phyloP scores from a whole-genome alignment of 371 early-diverging fungal genomes.

The Rhizopus sp. region DNA sequence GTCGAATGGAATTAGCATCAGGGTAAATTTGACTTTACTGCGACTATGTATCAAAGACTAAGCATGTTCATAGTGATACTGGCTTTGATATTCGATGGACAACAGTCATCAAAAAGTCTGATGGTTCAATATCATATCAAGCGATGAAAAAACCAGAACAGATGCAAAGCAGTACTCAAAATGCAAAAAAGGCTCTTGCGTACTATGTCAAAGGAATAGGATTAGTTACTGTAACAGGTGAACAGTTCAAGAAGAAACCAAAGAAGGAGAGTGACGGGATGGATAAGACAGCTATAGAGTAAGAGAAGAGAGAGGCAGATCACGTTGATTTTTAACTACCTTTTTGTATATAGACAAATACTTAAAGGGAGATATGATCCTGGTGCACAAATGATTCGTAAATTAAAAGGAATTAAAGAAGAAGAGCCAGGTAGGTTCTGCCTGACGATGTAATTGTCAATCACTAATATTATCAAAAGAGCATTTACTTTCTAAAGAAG shows the following conservation, averaged over 20 bases:
- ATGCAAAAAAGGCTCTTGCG: slow-evolving; percentile 18
- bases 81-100: slow-evolving; percentile 44
- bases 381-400: slow-evolving; percentile 46
- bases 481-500: no score
- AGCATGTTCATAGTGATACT: slow-evolving; percentile 22
- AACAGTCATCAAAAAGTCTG: slow-evolving; percentile 11
- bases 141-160: slow-evolving; percentile 12
- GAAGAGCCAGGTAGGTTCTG: slow-evolving; percentile 21
- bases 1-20: slow-evolving; percentile 48
- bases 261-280: slow-evolving; percentile 6
- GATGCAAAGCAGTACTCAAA: background rate
- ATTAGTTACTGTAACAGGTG: slow-evolving; percentile 29
- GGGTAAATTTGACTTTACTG: slow-evolving; percentile 26
- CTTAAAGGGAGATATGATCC: slow-evolving; percentile 37
- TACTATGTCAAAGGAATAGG: slow-evolving; percentile 35
- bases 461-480: no score
- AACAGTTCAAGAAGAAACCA: slow-evolving; percentile 12
- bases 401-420: slow-evolving; percentile 38
- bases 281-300: slow-evolving; percentile 14
- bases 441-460: no score
- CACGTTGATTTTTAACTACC: slow-evolving; percentile 8
- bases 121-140: slow-evolving; percentile 16
- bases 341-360: slow-evolving; percentile 30
- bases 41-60: background rate
- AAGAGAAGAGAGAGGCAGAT: background rate